Conservation (phyloP, 2,329 filamentous ascomycete species). For the Beauveria sp. region DNA sequence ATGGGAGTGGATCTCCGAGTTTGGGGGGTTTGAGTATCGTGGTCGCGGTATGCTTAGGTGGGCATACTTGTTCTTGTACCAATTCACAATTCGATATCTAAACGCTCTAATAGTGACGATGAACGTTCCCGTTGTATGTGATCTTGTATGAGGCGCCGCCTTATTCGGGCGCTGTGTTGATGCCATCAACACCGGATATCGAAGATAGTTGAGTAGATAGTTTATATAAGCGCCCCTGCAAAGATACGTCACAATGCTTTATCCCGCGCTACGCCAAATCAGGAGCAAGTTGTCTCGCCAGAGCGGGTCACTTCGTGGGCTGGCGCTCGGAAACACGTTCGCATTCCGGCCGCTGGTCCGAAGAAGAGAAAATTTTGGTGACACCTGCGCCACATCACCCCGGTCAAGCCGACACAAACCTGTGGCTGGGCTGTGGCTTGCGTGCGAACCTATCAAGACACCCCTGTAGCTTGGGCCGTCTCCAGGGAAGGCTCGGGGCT, state of each 20-base stretch:
- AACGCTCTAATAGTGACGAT: no score
- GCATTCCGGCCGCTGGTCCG: slow-evolving; percentile 16
- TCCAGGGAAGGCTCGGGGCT: slow-evolving; percentile 2
- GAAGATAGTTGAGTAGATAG: background rate
- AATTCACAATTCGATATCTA: no score
- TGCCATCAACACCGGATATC: background rate
- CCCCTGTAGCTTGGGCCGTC: background rate
- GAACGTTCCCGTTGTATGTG: no score
- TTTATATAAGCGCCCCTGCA: background rate
- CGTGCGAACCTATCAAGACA: background rate
- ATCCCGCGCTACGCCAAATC: background rate
- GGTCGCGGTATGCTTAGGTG: no score
- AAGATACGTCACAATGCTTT: background rate
- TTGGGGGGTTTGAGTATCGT: no score
- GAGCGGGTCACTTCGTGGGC: background rate
- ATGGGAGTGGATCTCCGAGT: no score
- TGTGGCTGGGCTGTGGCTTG: background rate
- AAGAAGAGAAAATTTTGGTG: background rate
- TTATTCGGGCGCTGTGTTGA: no score
- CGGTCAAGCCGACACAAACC: background rate
- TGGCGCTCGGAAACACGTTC: slow-evolving; percentile 14
- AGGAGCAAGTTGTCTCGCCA: background rate
- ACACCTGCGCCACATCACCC: background rate
- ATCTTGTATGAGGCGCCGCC: no score
- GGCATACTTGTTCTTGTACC: no score